phyloP scores from a whole-genome alignment of 495 filamentous ascomycete genomes.

The Aspergillus kassunensis region DNA sequence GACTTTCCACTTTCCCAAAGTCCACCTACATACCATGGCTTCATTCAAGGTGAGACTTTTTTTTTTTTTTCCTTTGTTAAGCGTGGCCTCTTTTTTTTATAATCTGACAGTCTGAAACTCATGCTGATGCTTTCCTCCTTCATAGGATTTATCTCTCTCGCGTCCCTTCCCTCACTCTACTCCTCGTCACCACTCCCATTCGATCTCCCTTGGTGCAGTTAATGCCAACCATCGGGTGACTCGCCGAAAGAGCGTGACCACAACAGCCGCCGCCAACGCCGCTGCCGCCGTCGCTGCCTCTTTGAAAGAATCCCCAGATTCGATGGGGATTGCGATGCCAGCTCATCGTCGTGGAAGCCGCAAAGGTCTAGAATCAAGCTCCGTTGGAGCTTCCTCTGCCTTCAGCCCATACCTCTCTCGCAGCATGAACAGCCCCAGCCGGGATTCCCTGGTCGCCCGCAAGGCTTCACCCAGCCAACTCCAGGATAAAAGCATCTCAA shows the following conservation, averaged over 20 bases:
- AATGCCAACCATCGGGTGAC: conserved; percentile 81
- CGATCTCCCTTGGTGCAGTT: conserved; percentile 71
- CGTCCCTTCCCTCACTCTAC: conserved; percentile 45
- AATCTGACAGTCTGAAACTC: neutral
- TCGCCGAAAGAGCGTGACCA: conserved; percentile 89
- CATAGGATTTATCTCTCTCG: conserved; percentile 44
- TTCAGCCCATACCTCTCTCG: conserved; percentile 42
- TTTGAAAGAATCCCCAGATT: conserved; percentile 57
- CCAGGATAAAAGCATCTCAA: conserved; percentile 46
- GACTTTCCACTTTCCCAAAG: conserved; percentile 23
- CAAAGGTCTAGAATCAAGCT: conserved; percentile 45
- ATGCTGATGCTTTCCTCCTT: conserved; percentile 11
- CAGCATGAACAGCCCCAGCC: conserved; percentile 51
- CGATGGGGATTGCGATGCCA: conserved; percentile 31
- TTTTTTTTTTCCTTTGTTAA: conserved; percentile 10
- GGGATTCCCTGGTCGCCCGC: conserved; percentile 48
- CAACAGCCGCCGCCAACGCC: conserved; percentile 67
- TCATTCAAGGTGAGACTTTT: conserved; percentile 41
- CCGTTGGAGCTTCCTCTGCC: conserved; percentile 33
- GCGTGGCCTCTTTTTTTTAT: conserved; percentile 5
- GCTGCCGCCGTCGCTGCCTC: conserved; percentile 75
- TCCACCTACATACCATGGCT: conserved; percentile 36
- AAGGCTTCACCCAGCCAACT: conserved; percentile 43
- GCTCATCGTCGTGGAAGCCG: conserved; percentile 42
- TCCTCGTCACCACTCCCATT: conserved; percentile 77